Evolutionary conservation across 768 basidiomycete species (phyloP).

Genomic region (Rhodocollybia butyracea): DNA sequence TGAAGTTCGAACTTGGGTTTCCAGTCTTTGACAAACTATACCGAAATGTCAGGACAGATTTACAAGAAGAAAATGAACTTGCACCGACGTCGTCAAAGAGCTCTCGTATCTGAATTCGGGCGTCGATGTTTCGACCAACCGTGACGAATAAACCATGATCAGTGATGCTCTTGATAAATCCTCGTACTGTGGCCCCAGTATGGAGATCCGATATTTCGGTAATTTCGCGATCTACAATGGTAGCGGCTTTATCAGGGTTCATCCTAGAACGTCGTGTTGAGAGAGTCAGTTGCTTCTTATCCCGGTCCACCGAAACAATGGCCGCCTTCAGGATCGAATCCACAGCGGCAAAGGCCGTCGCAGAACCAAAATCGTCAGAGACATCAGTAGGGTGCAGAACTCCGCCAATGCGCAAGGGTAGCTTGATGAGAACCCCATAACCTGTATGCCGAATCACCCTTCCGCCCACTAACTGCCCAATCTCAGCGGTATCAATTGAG

Average conservation of each 20-base stretch:
- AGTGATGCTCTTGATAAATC: constrained; percentile 85
- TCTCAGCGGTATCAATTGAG: constrained; percentile 59
- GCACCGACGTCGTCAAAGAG: constrained; percentile 76
- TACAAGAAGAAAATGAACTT: constrained; percentile 25
- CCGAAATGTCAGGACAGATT: constrained; percentile 7
- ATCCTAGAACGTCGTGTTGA: constrained; percentile 78
- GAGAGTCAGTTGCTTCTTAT: constrained; percentile 67
- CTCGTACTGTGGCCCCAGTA: constrained; percentile 74
- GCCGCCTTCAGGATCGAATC: constrained; percentile 68
- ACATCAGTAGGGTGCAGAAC: constrained; percentile 79
- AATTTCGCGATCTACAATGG: constrained; percentile 69
- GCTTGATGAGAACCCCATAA: constrained; percentile 74
- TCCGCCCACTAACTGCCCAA: constrained; percentile 78
- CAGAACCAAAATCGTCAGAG: constrained; percentile 72
- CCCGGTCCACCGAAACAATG: constrained; percentile 67
- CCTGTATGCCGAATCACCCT: constrained; percentile 73
- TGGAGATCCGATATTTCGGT: constrained; percentile 56
- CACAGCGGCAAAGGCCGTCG: constrained; percentile 52
- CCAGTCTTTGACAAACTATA: constrained; percentile 94
- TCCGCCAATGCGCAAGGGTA: constrained; percentile 69
- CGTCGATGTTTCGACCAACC: constrained; percentile 80
- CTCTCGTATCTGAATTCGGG: constrained; percentile 90
- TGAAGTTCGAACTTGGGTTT: constrained; percentile 73
- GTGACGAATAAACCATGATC: constrained; percentile 89
- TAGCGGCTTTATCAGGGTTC: constrained; percentile 42